Evolutionary conservation across 345 rosid genomes (phyloP), one percentile per base, ranked within the genome.

Genomic region (Salix caprea): DNA sequence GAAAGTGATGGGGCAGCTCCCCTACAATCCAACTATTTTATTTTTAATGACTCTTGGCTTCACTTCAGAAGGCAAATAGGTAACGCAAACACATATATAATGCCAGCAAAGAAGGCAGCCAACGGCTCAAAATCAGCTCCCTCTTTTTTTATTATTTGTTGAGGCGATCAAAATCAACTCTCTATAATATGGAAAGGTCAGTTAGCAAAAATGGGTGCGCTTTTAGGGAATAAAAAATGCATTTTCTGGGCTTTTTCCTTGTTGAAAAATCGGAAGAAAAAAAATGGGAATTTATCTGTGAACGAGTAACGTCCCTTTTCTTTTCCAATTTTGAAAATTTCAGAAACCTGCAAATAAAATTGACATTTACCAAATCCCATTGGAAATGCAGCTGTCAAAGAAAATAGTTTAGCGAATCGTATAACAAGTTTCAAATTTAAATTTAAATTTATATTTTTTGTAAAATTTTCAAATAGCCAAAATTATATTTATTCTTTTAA

Each of bases 1-100:
- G 1, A 40, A 70, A 60, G 77, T 8, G 32, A 61, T 28, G 39
- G 30, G 69, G 30, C 71, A 44, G 70, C 79, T n/a, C 24, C 68
- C 61, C 61, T 58, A 13, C 56, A 65, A 40, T 46, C 42, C 66
- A 54, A 46, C 60, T 54, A 21, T 23, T 44, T 60, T 69, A 10
- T 40, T 44, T 60, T 73, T 39, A 6, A 6, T 69, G 78, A 65
- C 81, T 58, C 68, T 79, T 71, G 79, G 67, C 70, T 19, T 37
- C 16, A 37, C 30, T 24, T 40, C 24, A 74, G 76, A n/a, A 40
- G 30, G 58, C 58, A 52, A 34, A 52, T 0, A 50, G 19, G 58
- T 19, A 18, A 2, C 21, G 0, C 58, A 6, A 19, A 18, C 58
- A 6, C 2, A 56, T 58, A 58, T 58, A 58, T 9, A 58, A n/a